A percentile compares a stretch with the other conserved stretches of the same genome.
phyloP scores from a whole-genome alignment of 441 rosid genomes.

The Heliophila coronopifolia region DNA sequence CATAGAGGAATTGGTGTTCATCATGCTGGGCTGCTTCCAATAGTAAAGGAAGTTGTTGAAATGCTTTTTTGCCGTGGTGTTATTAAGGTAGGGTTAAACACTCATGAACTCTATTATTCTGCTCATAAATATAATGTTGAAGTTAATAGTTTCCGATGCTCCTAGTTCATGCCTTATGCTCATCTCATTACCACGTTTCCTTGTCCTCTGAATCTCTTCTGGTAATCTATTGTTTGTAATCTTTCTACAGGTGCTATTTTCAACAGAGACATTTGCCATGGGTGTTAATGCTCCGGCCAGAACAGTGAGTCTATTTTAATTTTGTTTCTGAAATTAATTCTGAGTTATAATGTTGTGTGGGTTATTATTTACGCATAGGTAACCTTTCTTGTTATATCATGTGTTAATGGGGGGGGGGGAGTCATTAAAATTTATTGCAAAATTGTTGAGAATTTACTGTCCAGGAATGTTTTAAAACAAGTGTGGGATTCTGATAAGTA shows the following conservation, averaged over 20 bases:
- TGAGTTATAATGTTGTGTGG: slow-evolving; percentile 13
- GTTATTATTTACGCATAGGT: not conserved
- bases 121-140: not conserved
- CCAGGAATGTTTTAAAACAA: not conserved
- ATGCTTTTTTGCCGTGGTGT: slow-evolving; percentile 99
- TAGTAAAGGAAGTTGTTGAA: slow-evolving; percentile 97
- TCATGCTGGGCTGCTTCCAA: slow-evolving; percentile 99
- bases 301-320: slow-evolving; percentile 53
- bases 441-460: slow-evolving; percentile 3
- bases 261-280: slow-evolving; percentile 99
- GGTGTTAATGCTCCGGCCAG: slow-evolving; percentile 99
- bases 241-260: slow-evolving; percentile 68
- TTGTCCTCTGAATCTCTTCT: not conserved
- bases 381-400: no score
- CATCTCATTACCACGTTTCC: not conserved
- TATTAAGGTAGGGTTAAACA: slow-evolving; percentile 57
- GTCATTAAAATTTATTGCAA: not conserved
- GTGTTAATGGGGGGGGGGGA: not conserved
- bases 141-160: not conserved
- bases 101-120: not conserved
- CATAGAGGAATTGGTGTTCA: slow-evolving; percentile 90
- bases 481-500: not conserved
- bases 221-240: slow-evolving; percentile 16
- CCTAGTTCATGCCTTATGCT: slow-evolving; percentile 1
- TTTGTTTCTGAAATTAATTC: slow-evolving; percentile 1